Base-by-base conservation (phyloP, 768 basidiomycete species). In the Podaxis mareebaensis region DNA sequence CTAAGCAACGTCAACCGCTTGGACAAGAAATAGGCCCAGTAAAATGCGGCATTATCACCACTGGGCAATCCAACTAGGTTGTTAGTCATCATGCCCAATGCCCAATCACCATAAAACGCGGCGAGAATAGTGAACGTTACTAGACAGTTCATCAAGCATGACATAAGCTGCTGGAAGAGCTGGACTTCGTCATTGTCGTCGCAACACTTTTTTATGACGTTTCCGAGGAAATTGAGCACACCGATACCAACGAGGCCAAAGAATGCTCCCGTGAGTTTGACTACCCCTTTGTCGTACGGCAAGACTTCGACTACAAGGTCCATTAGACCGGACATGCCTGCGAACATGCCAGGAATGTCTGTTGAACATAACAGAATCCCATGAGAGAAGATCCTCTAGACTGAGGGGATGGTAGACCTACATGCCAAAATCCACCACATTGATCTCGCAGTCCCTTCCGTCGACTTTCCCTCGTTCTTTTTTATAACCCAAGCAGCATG, bases 321-420 rank as follows among this genome's bases (percentile, higher is more conserved):
- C 73, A 75, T 75, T 15, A 75, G 68, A 6, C 73, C 74, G 24
- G 63, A 65, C 69, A 75, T 73, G 11, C 74, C 74, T 20, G 72
- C 72, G 33, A 75, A 61, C 73, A 74, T 74, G 1, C 71, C 69
- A 46, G 73, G 73, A 22, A 73, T 61, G 60, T 74, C 73, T 75
- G 52, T 7, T 6, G 13, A 5, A 33, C 8, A 6, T 30, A 1
- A 30, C 28, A 30, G 28, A 30, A 30, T 30, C 28, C 28, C 28
- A 30, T 30, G 28, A 30, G 28, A 30, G 6, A 30, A 30, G 0
- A 30, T 28, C 28, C 4, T 28, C 28, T 28, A 6, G 28, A 28
- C 28, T 28, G 28, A 28, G 28, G 28, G 28, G 28, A 6, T 26
- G 12, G 17, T 8, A 38, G 11, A 60, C 59, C n/a, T 48, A 63